Percentiles rank a stretch among this genome's conserved stretches.
phyloP scores from a whole-genome alignment of 2,329 filamentous ascomycete species.

The Pyrenophora graminea region DNA sequence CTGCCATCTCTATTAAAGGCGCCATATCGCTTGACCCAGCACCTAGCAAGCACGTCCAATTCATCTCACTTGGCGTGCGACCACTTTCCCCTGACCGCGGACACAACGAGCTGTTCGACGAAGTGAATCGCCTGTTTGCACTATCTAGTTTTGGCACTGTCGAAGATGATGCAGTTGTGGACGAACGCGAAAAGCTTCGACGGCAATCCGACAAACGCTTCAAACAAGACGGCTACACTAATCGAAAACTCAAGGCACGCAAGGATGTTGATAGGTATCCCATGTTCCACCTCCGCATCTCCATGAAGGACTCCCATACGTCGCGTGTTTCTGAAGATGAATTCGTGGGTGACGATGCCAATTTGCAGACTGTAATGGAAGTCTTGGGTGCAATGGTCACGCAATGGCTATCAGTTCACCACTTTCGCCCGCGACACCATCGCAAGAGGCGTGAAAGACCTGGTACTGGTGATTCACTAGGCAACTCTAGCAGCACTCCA shows the following conservation, averaged over 20 bases:
- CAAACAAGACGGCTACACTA: slow-evolving; percentile 56
- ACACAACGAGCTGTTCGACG: slow-evolving; percentile 71
- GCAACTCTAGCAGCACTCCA: not conserved
- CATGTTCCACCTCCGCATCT: slow-evolving; percentile 81
- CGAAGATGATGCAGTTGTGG: slow-evolving; percentile 51
- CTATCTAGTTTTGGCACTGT: slow-evolving; percentile 74
- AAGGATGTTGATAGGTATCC: slow-evolving; percentile 82
- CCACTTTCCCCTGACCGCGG: slow-evolving; percentile 63
- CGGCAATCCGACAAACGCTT: slow-evolving; percentile 47
- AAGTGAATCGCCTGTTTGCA: slow-evolving; percentile 76
- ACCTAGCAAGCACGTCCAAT: slow-evolving; percentile 75
- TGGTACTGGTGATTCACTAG: not conserved
- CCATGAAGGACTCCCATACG: slow-evolving; percentile 37
- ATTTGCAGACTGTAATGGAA: slow-evolving; percentile 62
- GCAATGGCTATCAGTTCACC: slow-evolving; percentile 75
- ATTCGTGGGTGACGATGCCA: slow-evolving; percentile 30
- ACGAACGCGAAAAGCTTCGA: slow-evolving; percentile 45
- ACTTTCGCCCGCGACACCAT: slow-evolving; percentile 62
- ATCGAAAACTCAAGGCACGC: slow-evolving; percentile 57
- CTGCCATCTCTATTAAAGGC: slow-evolving; percentile 66
- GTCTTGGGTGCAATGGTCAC: slow-evolving; percentile 70
- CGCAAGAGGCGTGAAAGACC: slow-evolving; percentile 13
- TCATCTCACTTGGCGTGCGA: slow-evolving; percentile 75
- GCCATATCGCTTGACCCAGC: slow-evolving; percentile 72
- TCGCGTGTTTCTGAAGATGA: slow-evolving; percentile 22